These are phyloP conservation scores for Irpex sp. DNA, from an alignment of 1,284 basidiomycete species.

Conservation along the genomic window DNA sequence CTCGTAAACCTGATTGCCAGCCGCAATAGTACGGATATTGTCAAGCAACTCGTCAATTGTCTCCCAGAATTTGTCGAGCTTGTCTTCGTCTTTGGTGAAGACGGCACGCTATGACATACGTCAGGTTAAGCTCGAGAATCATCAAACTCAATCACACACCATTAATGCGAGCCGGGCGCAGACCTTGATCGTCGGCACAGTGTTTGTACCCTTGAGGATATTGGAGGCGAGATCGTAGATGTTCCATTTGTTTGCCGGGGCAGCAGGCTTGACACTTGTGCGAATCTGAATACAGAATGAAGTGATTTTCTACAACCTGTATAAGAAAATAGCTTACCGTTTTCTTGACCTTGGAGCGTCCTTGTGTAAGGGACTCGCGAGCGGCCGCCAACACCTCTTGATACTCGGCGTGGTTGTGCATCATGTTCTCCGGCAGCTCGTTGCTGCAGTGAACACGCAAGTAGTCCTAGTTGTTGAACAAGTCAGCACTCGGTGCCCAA, in stretches of 20 bases:
- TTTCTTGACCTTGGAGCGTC: not conserved
- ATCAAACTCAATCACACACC: not conserved
- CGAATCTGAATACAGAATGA: not conserved
- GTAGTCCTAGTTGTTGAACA: not conserved
- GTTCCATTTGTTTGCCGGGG: not conserved
- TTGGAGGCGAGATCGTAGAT: not conserved
- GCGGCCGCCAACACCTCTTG: not conserved
- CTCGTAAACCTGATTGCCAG: too few species aligned
- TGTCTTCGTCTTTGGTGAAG: not conserved
- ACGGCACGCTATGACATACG: not conserved
- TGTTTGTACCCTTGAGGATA: not conserved
- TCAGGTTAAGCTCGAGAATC: not conserved
- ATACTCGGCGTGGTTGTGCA: not conserved
- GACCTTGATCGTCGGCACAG: not conserved
- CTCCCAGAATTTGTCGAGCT: not conserved
- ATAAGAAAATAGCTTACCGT: not conserved
- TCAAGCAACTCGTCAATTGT: not conserved
- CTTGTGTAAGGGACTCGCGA: not conserved
- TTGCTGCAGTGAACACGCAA: not conserved
- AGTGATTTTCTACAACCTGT: not conserved
- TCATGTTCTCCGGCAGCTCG: not conserved
- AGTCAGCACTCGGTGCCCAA: not conserved
- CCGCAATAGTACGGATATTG: too few species aligned
- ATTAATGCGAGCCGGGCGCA: not conserved
- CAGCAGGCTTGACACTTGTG: not conserved